phyloP scores from a whole-genome alignment of 495 filamentous ascomycete genomes.

The Penicillium robsamsonii region DNA sequence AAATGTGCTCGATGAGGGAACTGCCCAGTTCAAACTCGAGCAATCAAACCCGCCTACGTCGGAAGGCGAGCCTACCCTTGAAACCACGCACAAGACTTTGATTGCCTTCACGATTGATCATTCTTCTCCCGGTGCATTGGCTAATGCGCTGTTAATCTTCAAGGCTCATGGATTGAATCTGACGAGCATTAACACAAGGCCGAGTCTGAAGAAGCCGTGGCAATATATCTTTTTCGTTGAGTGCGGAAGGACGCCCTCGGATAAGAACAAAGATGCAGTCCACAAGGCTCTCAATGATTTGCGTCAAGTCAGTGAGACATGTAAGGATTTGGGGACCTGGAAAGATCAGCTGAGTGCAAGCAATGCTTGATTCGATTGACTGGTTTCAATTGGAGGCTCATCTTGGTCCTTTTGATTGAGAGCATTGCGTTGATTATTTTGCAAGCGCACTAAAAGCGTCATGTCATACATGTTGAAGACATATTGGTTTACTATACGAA shows the following conservation, averaged over 20 bases:
- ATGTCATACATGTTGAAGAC: not conserved
- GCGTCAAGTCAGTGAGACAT: slow-evolving; percentile 34
- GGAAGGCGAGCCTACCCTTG: slow-evolving; percentile 12
- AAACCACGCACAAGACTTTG: slow-evolving; percentile 61
- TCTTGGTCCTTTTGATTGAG: not conserved
- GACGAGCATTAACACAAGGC: slow-evolving; percentile 85
- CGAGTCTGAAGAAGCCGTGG: slow-evolving; percentile 73
- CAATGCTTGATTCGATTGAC: slow-evolving; percentile 3
- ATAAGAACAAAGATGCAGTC: slow-evolving; percentile 30
- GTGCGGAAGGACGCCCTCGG: slow-evolving; percentile 57
- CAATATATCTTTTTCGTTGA: slow-evolving; percentile 96
- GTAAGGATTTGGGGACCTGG: slow-evolving; percentile 46
- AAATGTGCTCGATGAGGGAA: slow-evolving; percentile 37
- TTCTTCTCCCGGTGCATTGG: slow-evolving; percentile 72
- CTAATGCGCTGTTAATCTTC: slow-evolving; percentile 77
- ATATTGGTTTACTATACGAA: not conserved
- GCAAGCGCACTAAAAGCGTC: not conserved
- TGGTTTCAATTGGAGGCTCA: not conserved
- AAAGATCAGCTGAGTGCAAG: slow-evolving; percentile 32
- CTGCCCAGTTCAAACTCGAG: slow-evolving; percentile 22
- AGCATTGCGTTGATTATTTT: slow-evolving; percentile 2
- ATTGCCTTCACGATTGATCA: slow-evolving; percentile 82
- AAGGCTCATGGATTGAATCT: slow-evolving; percentile 69
- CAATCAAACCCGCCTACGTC: slow-evolving; percentile 11
- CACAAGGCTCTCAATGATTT: slow-evolving; percentile 28